Base-by-base conservation (phyloP, 2,329 filamentous ascomycete species). In the Diaporthe vaccinii region DNA sequence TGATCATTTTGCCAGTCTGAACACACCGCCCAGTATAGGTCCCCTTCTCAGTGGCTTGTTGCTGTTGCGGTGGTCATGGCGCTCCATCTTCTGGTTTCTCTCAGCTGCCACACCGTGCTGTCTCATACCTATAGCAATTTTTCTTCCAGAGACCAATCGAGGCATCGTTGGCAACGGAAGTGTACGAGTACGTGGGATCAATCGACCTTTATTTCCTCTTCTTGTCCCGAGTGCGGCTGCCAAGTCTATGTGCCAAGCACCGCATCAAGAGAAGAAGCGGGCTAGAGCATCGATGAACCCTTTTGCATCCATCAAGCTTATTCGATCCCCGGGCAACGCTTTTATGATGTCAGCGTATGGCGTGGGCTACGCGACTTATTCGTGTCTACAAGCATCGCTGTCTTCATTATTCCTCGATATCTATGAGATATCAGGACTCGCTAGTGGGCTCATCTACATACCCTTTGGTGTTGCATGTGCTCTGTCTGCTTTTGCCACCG, bases 61-160 rank as follows among this genome's bases (percentile, higher is more conserved):
- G 17, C 55, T 72, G 22, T 46, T 72, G 57, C 41, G 41, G 17
- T 72, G 69, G 69, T 72, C 69, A 51, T 72, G 69, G 69, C 69
- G 69, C 12, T 72, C 69, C 17, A 72, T 72, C 22, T 72, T 72
- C 41, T 72, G 69, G 69, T 72, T 72, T 17, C 55, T 72, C 12
- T 72, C 69, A 9, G 55, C 69, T 39, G 53, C 57, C 36, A 72
- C 69, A 7, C 69, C 69, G 25, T 72, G 69, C n/a, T 72, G 69
- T 22, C 69, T 72, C 20, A 59, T 72, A 31, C 55, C 69, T 3
- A 72, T 72, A 17, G 44, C 57, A 6, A 4, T 72, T 6, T 46
- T 72, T 22, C 31, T 72, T 8, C 69, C 69, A 10, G 69, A 72
- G 15, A 72, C 69, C 34, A 59, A n/a, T 36, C 41, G 69, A 12